Base-by-base conservation (phyloP, 345 rosid species). In the Salix dunnii region DNA sequence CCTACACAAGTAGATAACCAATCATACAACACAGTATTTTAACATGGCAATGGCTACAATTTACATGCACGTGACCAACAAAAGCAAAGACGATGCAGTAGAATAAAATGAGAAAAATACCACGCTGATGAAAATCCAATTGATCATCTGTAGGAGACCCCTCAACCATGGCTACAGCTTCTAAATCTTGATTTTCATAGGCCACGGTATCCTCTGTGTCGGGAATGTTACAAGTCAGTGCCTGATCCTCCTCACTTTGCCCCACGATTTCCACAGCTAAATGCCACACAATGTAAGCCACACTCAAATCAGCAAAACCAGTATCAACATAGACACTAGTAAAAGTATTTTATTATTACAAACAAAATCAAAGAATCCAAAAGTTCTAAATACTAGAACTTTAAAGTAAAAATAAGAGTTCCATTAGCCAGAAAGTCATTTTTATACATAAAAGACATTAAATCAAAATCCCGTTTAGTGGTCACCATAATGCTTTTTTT, bases 131-230 rank as follows among this genome's bases (percentile, higher is more conserved):
- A 60, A 66, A 40, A 78, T 77, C 75, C 58, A 83, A 73, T 53
- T 28, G 74, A 23, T 36, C 78, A 75, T 79, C 93, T 63, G 80
- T 60, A 48, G 83, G 86, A 28, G 85, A 72, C 71, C 88, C 94
- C 79, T 93, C 92, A 67, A 87, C 42, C 88, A 85, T 89, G 25
- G 87, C 89, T 73, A 86, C 84, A 3, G 86, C 80, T 77, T 89
- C 93, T 70, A 89, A 94, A 72, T 86, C 91, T 58, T 81, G 88
- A 71, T 89, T 86, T 73, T 89, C 91, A 71, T 79, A 86, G 0
- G 79, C 88, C 67, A 83, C 84, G 63, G 78, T 89, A 79, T 85
- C 87, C 76, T 87, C 89, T 5, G 84, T 79, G 66, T 89, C 94
- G 5, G 91, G 85, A 83, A 82, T 68, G 53, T 80, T 88, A 75